These are phyloP conservation scores for Schizochytrium sp. DNA, from an alignment of 108 stramenopile genomes.

Conservation along the genomic window DNA sequence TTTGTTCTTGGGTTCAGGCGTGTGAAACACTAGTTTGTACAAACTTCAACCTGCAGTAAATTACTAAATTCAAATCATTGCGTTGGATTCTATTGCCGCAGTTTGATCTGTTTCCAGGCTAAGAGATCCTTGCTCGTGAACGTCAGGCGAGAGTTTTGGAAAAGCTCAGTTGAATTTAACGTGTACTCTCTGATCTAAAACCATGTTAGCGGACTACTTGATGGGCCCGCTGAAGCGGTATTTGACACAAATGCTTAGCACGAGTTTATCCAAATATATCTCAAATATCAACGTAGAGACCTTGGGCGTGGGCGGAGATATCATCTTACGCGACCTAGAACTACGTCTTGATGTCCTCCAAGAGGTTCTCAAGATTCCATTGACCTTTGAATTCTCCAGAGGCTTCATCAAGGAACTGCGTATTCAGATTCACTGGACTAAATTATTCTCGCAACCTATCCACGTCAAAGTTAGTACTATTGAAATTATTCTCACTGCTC, in stretches of 20 bases:
- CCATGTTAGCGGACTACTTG: conserved; percentile 65
- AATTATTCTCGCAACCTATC: conserved; percentile 69
- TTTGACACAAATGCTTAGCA: conserved; percentile 64
- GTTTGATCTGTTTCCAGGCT: too few relatives aligned
- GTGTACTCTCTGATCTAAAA: not conserved
- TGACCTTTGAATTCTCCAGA: conserved; percentile 70
- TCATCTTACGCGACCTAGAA: conserved; percentile 68
- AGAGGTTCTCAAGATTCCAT: conserved; percentile 69
- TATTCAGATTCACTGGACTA: conserved; percentile 71
- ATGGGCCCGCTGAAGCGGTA: conserved; percentile 69
- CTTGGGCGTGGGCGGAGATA: conserved; percentile 67
- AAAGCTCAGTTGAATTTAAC: too few relatives aligned
- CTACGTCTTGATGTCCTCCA: conserved; percentile 67
- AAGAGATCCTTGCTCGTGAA: too few relatives aligned
- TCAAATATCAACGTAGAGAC: conserved; percentile 70
- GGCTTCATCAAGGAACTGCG: conserved; percentile 71
- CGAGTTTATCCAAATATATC: conserved; percentile 70
- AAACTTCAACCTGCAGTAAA: too few relatives aligned
- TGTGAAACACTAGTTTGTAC: too few relatives aligned
- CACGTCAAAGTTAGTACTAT: conserved; percentile 69
- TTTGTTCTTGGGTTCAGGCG: too few relatives aligned
- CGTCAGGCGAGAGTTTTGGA: too few relatives aligned
- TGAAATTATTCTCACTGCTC: conserved; percentile 69
- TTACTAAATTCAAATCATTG: too few relatives aligned
- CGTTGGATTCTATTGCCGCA: too few relatives aligned